Conservation (phyloP, 2,329 filamentous ascomycete species). For the Penicillium sumatraense region DNA sequence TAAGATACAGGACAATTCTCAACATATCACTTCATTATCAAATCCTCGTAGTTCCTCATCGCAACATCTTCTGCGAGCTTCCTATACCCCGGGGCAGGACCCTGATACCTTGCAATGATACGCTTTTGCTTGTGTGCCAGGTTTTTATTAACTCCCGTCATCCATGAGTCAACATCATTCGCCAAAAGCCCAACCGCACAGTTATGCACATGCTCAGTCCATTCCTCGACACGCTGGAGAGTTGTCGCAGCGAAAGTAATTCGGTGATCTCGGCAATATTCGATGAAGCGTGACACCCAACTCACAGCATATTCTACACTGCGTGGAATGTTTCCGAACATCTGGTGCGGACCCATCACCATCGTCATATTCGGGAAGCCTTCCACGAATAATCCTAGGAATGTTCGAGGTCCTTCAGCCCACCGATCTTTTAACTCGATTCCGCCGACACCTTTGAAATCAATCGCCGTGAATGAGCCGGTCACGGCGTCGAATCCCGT, state of each 20-base stretch:
- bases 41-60: slow-evolving; percentile 15
- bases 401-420: slow-evolving; percentile 8
- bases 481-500: slow-evolving; percentile 18
- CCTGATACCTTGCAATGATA: slow-evolving; percentile 53
- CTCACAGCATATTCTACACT: slow-evolving; percentile 9
- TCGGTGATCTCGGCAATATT: slow-evolving; percentile 2
- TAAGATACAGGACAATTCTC: neutral
- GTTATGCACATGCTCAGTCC: slow-evolving; percentile 56
- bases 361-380: slow-evolving; percentile 19
- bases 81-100: slow-evolving; percentile 51
- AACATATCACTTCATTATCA: neutral
- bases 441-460: slow-evolving; percentile 12
- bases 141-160: slow-evolving; percentile 61
- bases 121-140: slow-evolving; percentile 52
- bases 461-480: slow-evolving; percentile 14
- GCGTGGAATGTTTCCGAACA: slow-evolving; percentile 40
- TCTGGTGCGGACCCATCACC: slow-evolving; percentile 27
- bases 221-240: slow-evolving; percentile 43
- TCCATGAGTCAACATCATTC: slow-evolving; percentile 59
- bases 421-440: slow-evolving; percentile 11
- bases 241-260: slow-evolving; percentile 48
- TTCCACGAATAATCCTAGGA: slow-evolving; percentile 12
- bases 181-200: slow-evolving; percentile 51
- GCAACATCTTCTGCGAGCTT: slow-evolving; percentile 23
- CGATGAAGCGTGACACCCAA: slow-evolving; percentile 7